phyloP scores from a whole-genome alignment of 192 early-diverging fungal genomes.

The Mortierella alpina region DNA sequence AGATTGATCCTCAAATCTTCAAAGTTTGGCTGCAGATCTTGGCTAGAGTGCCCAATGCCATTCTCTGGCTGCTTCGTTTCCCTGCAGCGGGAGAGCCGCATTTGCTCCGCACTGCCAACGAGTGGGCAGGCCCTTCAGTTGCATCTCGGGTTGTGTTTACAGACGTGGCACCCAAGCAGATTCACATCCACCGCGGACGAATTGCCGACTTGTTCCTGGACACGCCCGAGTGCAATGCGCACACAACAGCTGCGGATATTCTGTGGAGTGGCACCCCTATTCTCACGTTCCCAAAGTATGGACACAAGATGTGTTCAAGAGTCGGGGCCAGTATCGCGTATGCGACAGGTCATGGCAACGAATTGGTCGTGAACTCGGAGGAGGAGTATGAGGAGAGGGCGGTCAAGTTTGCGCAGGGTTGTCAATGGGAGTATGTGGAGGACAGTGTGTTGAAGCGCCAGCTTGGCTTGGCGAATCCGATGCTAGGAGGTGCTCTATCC shows the following conservation, averaged over 20 bases:
- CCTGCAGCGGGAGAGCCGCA: slow-evolving; percentile 88
- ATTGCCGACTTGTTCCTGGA: slow-evolving; percentile 94
- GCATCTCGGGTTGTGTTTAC: slow-evolving; percentile 88
- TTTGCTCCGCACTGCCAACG: slow-evolving; percentile 73
- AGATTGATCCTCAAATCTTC: slow-evolving; percentile 91
- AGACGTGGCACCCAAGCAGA: slow-evolving; percentile 83
- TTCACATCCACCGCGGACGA: slow-evolving; percentile 92
- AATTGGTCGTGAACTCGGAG: slow-evolving; percentile 74
- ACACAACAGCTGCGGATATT: slow-evolving; percentile 95
- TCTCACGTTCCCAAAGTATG: slow-evolving; percentile 87
- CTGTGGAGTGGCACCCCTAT: slow-evolving; percentile 95
- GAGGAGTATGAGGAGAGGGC: slow-evolving; percentile 75
- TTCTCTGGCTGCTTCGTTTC: slow-evolving; percentile 93
- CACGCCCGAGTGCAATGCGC: slow-evolving; percentile 96
- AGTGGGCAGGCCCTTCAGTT: slow-evolving; percentile 81
- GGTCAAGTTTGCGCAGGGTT: slow-evolving; percentile 66
- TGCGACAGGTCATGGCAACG: slow-evolving; percentile 78
- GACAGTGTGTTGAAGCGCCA: slow-evolving; percentile 29
- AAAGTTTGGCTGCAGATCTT: slow-evolving; percentile 87
- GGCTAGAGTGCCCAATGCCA: slow-evolving; percentile 80
- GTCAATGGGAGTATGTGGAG: slow-evolving; percentile 59
- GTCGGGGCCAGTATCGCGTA: slow-evolving; percentile 89
- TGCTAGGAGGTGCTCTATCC: not conserved
- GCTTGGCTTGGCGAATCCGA: slow-evolving; percentile 18
- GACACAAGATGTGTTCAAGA: slow-evolving; percentile 91